Conservation (phyloP, 2,329 filamentous ascomycete species). For the Ascochyta rabiei region DNA sequence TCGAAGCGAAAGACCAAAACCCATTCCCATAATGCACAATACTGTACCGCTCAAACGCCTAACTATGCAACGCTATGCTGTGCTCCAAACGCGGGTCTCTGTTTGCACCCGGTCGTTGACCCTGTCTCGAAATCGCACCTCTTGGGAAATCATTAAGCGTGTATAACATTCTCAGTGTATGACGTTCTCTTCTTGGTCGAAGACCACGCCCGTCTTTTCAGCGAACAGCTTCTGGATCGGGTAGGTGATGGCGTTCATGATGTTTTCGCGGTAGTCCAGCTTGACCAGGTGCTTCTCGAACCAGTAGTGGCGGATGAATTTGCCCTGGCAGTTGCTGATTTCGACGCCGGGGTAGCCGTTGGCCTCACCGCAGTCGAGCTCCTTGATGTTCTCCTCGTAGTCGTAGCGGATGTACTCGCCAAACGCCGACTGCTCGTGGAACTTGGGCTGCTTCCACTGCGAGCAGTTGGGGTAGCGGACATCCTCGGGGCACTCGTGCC, state of each 20-base stretch:
- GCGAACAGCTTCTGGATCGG: constrained; percentile 45
- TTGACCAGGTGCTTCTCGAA: constrained; percentile 45
- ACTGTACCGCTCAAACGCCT: constrained; percentile 21
- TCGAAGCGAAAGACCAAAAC: constrained; percentile 8
- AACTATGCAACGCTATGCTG: constrained; percentile 33
- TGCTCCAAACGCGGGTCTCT: constrained; percentile 30
- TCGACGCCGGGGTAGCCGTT: constrained; percentile 47
- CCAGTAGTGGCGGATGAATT: constrained; percentile 48
- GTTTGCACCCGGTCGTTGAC: constrained; percentile 36
- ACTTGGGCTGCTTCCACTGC: constrained; percentile 46
- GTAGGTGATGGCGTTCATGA: constrained; percentile 47
- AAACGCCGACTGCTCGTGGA: constrained; percentile 50
- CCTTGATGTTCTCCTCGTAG: constrained; percentile 45
- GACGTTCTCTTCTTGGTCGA: constrained; percentile 39
- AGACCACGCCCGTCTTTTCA: constrained; percentile 37
- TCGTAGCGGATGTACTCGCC: constrained; percentile 50
- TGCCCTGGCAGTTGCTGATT: constrained; percentile 45
- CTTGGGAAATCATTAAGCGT: constrained; percentile 34
- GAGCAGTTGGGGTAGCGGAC: constrained; percentile 45
- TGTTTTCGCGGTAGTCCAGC: constrained; percentile 42
- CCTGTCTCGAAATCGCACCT: constrained; percentile 38
- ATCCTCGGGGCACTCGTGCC: constrained; percentile 51
- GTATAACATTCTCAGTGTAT: constrained; percentile 43
- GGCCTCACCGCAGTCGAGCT: constrained; percentile 47
- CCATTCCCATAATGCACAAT: constrained; percentile 8